Percentiles rank a stretch among this genome's conserved stretches.
Conservation (phyloP, 2,329 filamentous ascomycete species). For the Ploettnerulaceae sp. region DNA sequence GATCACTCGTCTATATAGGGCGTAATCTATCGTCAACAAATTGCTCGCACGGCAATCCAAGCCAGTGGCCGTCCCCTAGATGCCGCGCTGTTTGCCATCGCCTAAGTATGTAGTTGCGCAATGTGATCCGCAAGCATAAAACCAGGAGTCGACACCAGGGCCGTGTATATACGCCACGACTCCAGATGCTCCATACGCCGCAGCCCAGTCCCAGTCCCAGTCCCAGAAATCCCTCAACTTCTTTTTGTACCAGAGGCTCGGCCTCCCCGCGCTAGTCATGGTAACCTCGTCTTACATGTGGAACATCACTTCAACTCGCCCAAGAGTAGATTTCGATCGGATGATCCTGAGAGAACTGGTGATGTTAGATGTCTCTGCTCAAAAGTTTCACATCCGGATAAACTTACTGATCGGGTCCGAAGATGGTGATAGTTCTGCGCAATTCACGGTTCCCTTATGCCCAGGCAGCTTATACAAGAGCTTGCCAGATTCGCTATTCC, state of each 20-base stretch:
- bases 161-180: constrained; percentile 17
- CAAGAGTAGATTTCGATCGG: constrained; percentile 79
- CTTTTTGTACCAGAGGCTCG: neutral
- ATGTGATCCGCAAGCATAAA: constrained; percentile 13
- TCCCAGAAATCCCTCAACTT: neutral
- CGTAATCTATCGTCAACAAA: constrained; percentile 10
- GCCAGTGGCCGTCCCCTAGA: constrained; percentile 4
- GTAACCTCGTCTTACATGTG: neutral
- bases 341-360: constrained; percentile 79
- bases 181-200: constrained; percentile 10
- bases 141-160: constrained; percentile 24
- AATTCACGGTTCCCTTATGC: constrained; percentile 92
- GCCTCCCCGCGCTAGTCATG: neutral
- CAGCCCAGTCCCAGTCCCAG: neutral
- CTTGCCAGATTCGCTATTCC: constrained; percentile 85
- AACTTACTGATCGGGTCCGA: constrained; percentile 83
- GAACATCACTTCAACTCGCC: constrained; percentile 66
- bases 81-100: constrained; percentile 11
- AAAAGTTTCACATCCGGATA: constrained; percentile 1
- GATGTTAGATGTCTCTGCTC: constrained; percentile 19
- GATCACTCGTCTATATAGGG: constrained; percentile 21
- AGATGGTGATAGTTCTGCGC: constrained; percentile 81
- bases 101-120: constrained; percentile 16
- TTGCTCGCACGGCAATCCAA: neutral
- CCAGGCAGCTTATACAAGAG: constrained; percentile 91